Base-by-base conservation (phyloP, 2,329 filamentous ascomycete species). In the Penicillium sp. region DNA sequence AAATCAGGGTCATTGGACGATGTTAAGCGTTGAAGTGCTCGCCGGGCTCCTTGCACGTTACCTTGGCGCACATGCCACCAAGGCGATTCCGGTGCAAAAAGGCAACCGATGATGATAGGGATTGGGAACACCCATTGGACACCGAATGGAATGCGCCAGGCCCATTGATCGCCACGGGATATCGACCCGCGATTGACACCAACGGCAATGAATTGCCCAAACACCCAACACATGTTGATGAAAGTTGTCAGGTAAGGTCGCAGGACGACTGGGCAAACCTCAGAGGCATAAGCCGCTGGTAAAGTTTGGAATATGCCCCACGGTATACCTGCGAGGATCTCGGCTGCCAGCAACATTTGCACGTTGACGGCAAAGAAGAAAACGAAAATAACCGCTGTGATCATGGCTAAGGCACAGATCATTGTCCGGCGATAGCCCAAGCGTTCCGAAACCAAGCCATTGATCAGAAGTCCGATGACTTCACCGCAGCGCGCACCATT, bases 1-100 rank as follows among this genome's bases (percentile, higher is more conserved):
- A 92, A 91, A 59, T 86, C 81, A 1, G 84, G 87, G 60, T 90
- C 86, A 6, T 62, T 57, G 9, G 66, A 64, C 10, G 65, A 48
- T 1, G 81, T 79, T 43, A 86, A 57, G 53, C 76, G 64, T 44
- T 66, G 61, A 11, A 74, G 59, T 4, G 71, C 56, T 42, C 69
- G 69, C 54, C 77, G 77, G 9, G 78, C 78, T 13, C 77, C 75
- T 16, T 75, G 69, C 1, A 72, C 56, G 9, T 71, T 67, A 1
- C 73, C 75, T 47, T 72, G 73, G 3, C 77, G 69, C 31, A 80
- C 72, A 7, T 79, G 70, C 77, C 77, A 79, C 76, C 76, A 77
- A n/a, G 77, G 77, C 3, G 71, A 78, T 57, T 79, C 77, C 0
- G 77, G 77, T 3, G 77, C 77, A 36, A 79, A 63, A 14, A 67